Conservation (phyloP, 2,329 filamentous ascomycete genomes). For the Exophiala calicioides region DNA sequence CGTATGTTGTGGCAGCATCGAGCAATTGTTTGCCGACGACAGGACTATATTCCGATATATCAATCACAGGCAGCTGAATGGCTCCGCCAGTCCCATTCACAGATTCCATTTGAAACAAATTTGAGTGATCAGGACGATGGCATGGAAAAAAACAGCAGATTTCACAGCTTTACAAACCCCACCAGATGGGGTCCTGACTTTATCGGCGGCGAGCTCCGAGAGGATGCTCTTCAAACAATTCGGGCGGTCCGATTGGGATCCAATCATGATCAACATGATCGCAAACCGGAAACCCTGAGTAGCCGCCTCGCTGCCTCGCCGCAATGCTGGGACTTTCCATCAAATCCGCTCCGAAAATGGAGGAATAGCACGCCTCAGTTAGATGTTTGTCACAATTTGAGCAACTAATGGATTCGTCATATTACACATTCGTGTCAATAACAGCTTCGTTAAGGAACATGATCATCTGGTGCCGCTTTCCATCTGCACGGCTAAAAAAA, state of each 20-base stretch:
- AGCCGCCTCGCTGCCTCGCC: too few relatives aligned
- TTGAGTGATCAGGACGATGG: too few relatives aligned
- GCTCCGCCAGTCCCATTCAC: not conserved
- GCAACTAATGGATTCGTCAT: conserved; percentile 23
- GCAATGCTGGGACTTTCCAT: too few relatives aligned
- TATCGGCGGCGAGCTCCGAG: not conserved
- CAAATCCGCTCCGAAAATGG: not conserved
- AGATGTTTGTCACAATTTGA: conserved; percentile 23
- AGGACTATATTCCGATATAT: conserved; percentile 66
- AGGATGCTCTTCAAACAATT: too few relatives aligned
- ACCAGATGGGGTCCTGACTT: too few relatives aligned
- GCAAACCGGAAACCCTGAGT: too few relatives aligned
- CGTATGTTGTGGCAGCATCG: conserved; percentile 76
- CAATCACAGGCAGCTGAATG: conserved; percentile 71
- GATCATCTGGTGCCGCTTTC: conserved; percentile 6
- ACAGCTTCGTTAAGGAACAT: conserved; percentile 14
- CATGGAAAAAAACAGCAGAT: too few relatives aligned
- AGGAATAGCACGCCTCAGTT: too few relatives aligned
- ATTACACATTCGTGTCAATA: conserved; percentile 25
- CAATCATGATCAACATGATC: too few relatives aligned
- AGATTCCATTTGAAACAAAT: conserved; percentile 11
- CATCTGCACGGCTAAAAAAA: conserved; percentile 7
- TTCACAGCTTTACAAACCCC: too few relatives aligned
- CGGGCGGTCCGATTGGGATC: too few relatives aligned
- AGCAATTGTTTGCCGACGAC: conserved; percentile 69